Evolutionary conservation across 179 eudicot species (phyloP).

Genomic region (Drosera spatulata): DNA sequence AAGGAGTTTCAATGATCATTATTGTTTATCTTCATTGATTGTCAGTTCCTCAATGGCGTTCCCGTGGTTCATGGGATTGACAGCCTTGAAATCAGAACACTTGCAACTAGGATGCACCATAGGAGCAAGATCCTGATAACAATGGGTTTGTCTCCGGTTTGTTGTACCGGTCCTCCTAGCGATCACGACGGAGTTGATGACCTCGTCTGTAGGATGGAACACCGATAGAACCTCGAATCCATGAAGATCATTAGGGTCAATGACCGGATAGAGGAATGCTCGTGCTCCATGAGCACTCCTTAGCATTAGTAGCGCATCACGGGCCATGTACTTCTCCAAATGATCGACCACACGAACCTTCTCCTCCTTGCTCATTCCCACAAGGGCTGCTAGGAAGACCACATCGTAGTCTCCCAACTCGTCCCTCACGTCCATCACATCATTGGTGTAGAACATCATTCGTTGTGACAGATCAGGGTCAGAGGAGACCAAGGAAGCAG

Average conservation of each 20-base stretch:
- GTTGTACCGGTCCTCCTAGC: constrained; percentile 22
- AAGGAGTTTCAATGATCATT: neutral
- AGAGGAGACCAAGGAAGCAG: constrained; percentile 31
- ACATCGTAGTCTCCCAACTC: constrained; percentile 47
- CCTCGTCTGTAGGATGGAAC: constrained; percentile 69
- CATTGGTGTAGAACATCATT: constrained; percentile 55
- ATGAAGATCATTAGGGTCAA: constrained; percentile 47
- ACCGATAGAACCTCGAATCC: constrained; percentile 57
- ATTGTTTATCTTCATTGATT: constrained; percentile 23
- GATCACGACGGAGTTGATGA: constrained; percentile 58
- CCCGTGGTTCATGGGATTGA: constrained; percentile 43
- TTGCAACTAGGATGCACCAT: constrained; percentile 43
- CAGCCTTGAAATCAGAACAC: constrained; percentile 36
- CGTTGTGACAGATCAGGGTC: constrained; percentile 42
- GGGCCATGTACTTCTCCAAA: constrained; percentile 55
- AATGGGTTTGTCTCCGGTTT: neutral
- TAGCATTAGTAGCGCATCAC: constrained; percentile 61
- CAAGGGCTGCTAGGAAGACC: constrained; percentile 63
- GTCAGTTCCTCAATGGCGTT: constrained; percentile 48
- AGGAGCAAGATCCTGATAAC: constrained; percentile 19
- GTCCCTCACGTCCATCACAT: constrained; percentile 40
- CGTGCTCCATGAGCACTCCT: constrained; percentile 80
- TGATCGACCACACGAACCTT: constrained; percentile 42
- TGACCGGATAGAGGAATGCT: constrained; percentile 67
- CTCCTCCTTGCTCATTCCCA: constrained; percentile 62